These are phyloP conservation scores for Candida coleopterorum DNA, from an alignment of 805 yeast genomes.

Conservation along the genomic window DNA sequence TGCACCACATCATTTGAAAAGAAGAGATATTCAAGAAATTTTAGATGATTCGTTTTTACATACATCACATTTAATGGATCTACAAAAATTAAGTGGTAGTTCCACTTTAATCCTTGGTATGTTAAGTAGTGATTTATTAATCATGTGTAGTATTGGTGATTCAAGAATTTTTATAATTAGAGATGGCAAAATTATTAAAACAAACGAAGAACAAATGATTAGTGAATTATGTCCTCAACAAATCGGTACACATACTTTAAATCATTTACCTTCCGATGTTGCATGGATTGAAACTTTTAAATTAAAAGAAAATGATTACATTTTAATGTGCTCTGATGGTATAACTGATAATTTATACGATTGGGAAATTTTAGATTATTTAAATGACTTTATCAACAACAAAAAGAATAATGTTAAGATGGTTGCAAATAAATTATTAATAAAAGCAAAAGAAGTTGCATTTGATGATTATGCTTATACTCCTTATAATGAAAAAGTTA, in stretches of 20 bases:
- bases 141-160: slow-evolving; percentile 51
- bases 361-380: slow-evolving; percentile 39
- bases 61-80: slow-evolving; percentile 47
- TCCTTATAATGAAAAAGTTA: slow-evolving; percentile 50
- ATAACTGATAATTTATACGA: slow-evolving; percentile 49
- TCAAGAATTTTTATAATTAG: slow-evolving; percentile 45
- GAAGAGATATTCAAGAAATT: slow-evolving; percentile 37
- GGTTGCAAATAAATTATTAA: slow-evolving; percentile 36
- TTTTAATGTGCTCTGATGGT: slow-evolving; percentile 50
- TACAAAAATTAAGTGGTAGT: slow-evolving; percentile 43
- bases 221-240: slow-evolving; percentile 48
- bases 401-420: slow-evolving; percentile 30
- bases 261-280: slow-evolving; percentile 41
- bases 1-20: slow-evolving; percentile 32
- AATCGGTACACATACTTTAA: slow-evolving; percentile 47
- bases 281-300: slow-evolving; percentile 43
- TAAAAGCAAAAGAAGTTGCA: slow-evolving; percentile 44
- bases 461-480: slow-evolving; percentile 50
- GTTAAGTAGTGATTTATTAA: slow-evolving; percentile 43
- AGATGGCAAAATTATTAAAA: slow-evolving; percentile 36
- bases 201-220: slow-evolving; percentile 45
- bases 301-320: slow-evolving; percentile 37
- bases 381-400: slow-evolving; percentile 27
- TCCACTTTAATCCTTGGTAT: slow-evolving; percentile 46
- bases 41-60: slow-evolving; percentile 46